These are phyloP conservation scores for Amaranthus tricolor DNA, from an alignment of 179 eudicot genomes.

Conservation along the genomic window DNA sequence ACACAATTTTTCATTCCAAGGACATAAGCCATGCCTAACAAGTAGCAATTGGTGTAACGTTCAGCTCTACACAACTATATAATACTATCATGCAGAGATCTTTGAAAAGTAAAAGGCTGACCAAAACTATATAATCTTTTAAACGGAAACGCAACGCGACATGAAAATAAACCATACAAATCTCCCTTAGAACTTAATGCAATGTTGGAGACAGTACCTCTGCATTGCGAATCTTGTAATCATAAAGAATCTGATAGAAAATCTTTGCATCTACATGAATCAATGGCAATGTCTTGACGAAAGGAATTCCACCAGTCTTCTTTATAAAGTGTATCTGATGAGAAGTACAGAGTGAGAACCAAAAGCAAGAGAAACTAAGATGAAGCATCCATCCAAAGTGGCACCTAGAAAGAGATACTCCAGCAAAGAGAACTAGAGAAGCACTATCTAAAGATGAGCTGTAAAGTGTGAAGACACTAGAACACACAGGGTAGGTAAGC, in stretches of 20 bases:
- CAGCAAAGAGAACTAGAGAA: background rate
- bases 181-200: background rate
- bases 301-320: constrained; percentile 99
- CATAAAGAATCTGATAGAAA: constrained; percentile 97
- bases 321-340: constrained; percentile 87
- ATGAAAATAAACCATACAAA: background rate
- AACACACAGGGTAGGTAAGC: background rate
- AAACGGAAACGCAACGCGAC: background rate
- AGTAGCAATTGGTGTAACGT: background rate
- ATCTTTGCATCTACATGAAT: constrained; percentile 98
- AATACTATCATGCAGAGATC: background rate
- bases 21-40: background rate
- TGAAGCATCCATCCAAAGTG: background rate
- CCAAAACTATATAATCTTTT: background rate
- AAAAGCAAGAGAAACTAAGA: constrained; percentile 13
- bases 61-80: background rate
- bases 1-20: background rate
- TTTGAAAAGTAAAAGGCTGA: background rate
- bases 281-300: constrained; percentile 77
- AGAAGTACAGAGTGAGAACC: constrained; percentile 17
- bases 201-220: constrained; percentile 55
- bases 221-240: constrained; percentile 98
- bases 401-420: background rate
- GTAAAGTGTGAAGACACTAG: background rate
- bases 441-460: background rate